Evolutionary conservation across 2,329 filamentous ascomycete species (phyloP).

Genomic region (Dissoconium aciculare): DNA sequence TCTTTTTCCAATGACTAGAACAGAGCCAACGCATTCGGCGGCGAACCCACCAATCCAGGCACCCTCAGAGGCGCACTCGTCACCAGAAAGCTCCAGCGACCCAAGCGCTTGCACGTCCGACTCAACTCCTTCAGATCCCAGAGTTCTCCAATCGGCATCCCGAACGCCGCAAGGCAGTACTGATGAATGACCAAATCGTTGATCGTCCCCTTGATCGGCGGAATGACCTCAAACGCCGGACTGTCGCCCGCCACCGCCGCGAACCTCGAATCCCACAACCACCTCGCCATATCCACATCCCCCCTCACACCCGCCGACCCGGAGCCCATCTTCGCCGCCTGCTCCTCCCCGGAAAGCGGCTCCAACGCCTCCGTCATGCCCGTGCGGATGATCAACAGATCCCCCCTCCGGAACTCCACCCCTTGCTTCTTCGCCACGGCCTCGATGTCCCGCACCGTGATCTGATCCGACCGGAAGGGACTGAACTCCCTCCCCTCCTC

Average conservation of each 20-base stretch:
- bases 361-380: slow-evolving; percentile 37
- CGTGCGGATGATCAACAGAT: slow-evolving; percentile 43
- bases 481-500: slow-evolving; percentile 42
- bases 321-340: slow-evolving; percentile 28
- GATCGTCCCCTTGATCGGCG: slow-evolving; percentile 17
- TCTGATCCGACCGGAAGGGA: slow-evolving; percentile 33
- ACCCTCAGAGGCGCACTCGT: slow-evolving; percentile 32
- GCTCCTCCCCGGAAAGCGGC: slow-evolving; percentile 24
- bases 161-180: slow-evolving; percentile 28
- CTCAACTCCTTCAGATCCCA: slow-evolving; percentile 31
- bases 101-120: slow-evolving; percentile 24
- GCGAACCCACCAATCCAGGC: slow-evolving; percentile 23
- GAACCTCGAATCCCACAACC: slow-evolving; percentile 45
- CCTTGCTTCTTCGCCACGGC: slow-evolving; percentile 32
- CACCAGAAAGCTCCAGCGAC: slow-evolving; percentile 32
- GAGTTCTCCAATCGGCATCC: slow-evolving; percentile 33
- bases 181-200: slow-evolving; percentile 24
- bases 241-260: slow-evolving; percentile 43
- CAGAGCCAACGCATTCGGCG: slow-evolving; percentile 23
- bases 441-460: slow-evolving; percentile 31
- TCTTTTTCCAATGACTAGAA: slow-evolving; percentile 15
- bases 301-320: slow-evolving; percentile 31
- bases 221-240: slow-evolving; percentile 36
- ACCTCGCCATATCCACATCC: slow-evolving; percentile 35
- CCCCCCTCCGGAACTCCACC: slow-evolving; percentile 33